Evolutionary conservation across 1,284 basidiomycete species (phyloP).

Genomic region (Meira nashicola): DNA sequence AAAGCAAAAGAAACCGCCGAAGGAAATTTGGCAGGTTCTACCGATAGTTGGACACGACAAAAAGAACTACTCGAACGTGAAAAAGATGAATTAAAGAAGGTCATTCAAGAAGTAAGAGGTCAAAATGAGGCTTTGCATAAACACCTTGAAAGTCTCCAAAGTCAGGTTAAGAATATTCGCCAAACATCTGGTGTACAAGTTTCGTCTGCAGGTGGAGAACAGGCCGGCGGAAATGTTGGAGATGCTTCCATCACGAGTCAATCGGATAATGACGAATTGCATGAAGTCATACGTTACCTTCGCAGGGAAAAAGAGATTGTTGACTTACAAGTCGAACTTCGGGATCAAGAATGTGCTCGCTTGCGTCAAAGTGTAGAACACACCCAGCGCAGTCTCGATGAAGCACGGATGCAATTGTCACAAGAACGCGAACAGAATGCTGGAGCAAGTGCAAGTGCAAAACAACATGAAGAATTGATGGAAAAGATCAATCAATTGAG

Average conservation of each 20-base stretch:
- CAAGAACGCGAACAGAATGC: slow-evolving; percentile 26
- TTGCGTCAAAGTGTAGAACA: slow-evolving; percentile 73
- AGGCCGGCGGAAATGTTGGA: slow-evolving; percentile 59
- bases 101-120: background rate
- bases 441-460: slow-evolving; percentile 60
- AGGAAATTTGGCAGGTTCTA: slow-evolving; percentile 66
- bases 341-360: slow-evolving; percentile 75
- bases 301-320: slow-evolving; percentile 86
- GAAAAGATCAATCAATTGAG: slow-evolving; percentile 83
- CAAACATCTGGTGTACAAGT: slow-evolving; percentile 54
- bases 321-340: slow-evolving; percentile 76
- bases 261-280: slow-evolving; percentile 56
- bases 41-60: slow-evolving; percentile 74
- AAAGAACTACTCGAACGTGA: slow-evolving; percentile 72
- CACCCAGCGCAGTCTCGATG: slow-evolving; percentile 66
- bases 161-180: slow-evolving; percentile 70
- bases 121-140: slow-evolving; percentile 69
- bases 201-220: slow-evolving; percentile 37
- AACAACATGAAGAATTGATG: slow-evolving; percentile 76
- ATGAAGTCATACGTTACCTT: slow-evolving; percentile 73
- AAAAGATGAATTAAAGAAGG: slow-evolving; percentile 62
- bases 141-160: slow-evolving; percentile 77
- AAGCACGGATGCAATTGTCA: slow-evolving; percentile 58
- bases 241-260: slow-evolving; percentile 40
- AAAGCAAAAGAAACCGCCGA: slow-evolving; percentile 69